Evolutionary conservation across 2,329 filamentous ascomycete genomes (phyloP).

Genomic region (Aurifilum marmelostoma): DNA sequence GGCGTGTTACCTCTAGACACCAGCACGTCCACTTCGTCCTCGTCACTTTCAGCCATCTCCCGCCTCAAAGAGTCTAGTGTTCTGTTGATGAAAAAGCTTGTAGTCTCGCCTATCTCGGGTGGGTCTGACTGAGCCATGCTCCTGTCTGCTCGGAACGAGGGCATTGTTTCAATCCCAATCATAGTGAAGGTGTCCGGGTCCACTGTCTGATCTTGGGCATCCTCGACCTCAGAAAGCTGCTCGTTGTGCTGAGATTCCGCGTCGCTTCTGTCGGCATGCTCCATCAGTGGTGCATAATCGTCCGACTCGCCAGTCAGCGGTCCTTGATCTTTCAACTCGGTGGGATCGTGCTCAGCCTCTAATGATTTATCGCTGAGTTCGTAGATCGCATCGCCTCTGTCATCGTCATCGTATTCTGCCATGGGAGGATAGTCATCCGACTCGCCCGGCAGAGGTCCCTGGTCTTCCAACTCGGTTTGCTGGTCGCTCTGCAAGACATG

Average conservation of each 20-base stretch:
- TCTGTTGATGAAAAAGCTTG: slow-evolving; percentile 59
- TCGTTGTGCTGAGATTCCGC: slow-evolving; percentile 30
- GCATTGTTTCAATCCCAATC: slow-evolving; percentile 60
- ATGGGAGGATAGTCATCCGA: slow-evolving; percentile 22
- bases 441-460: slow-evolving; percentile 16
- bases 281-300: slow-evolving; percentile 19
- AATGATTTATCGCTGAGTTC: neutral
- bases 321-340: slow-evolving; percentile 21
- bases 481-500: neutral
- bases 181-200: slow-evolving; percentile 60
- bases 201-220: slow-evolving; percentile 37
- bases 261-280: slow-evolving; percentile 35
- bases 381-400: neutral
- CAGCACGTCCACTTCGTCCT: slow-evolving; percentile 26
- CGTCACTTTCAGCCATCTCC: slow-evolving; percentile 36
- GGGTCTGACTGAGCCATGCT: slow-evolving; percentile 40
- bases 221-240: slow-evolving; percentile 25
- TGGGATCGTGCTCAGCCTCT: neutral
- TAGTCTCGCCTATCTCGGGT: slow-evolving; percentile 58
- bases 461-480: slow-evolving; percentile 17
- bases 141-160: slow-evolving; percentile 51
- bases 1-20: slow-evolving; percentile 20
- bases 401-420: neutral
- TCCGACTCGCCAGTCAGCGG: slow-evolving; percentile 18
- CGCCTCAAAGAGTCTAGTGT: slow-evolving; percentile 56